Evolutionary conservation across 257 asterid genomes (phyloP).

Genomic region (Cynanchum wilfordii): DNA sequence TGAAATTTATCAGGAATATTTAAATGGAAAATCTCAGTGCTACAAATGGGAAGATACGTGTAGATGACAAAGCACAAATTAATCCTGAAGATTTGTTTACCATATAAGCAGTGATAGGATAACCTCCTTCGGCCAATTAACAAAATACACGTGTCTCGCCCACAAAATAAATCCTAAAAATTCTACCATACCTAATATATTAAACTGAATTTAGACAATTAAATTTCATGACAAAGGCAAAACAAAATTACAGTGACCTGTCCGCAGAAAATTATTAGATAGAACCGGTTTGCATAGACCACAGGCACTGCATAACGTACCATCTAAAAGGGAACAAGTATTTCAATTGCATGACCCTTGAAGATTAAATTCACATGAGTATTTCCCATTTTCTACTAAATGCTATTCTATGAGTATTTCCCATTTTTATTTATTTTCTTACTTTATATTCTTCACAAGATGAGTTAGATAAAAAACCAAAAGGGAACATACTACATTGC

Average conservation of each 20-base stretch:
- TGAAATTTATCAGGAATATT: conserved; percentile 32
- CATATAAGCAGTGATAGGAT: conserved; percentile 11
- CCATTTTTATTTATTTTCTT: not conserved
- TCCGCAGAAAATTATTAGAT: not conserved
- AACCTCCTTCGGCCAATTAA: conserved; percentile 14
- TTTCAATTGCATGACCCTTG: not conserved
- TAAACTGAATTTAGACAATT: not conserved
- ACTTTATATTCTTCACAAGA: not conserved
- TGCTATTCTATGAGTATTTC: not conserved
- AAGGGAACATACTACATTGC: not conserved
- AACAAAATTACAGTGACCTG: not conserved
- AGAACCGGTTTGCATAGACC: not conserved
- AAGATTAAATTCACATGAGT: not conserved
- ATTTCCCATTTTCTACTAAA: not conserved
- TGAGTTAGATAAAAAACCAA: too few species aligned
- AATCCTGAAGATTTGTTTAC: conserved; percentile 36
- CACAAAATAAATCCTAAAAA: conserved; percentile 3
- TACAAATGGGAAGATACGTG: conserved; percentile 12
- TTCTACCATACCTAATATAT: not conserved
- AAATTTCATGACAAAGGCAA: not conserved
- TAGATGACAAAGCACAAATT: conserved; percentile 19
- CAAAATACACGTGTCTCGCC: conserved; percentile 7
- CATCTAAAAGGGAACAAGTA: not conserved
- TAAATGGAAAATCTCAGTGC: conserved; percentile 13
- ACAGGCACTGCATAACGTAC: not conserved